Conservation (phyloP, 768 basidiomycete genomes). For the Macrolepiota dolichaula region DNA sequence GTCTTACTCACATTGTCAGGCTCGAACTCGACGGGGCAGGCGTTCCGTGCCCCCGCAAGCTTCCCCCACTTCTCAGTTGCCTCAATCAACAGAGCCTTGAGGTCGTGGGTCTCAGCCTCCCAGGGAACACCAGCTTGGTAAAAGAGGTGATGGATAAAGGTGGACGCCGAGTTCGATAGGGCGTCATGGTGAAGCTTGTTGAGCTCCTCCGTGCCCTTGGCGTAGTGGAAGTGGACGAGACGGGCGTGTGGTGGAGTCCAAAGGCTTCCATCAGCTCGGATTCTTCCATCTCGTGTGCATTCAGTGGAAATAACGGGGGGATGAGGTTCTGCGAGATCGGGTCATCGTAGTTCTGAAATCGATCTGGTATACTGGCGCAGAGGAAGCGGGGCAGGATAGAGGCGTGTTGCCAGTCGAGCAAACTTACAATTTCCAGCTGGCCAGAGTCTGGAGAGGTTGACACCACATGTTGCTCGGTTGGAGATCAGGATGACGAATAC, state of each 20-base stretch:
- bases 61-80: too few species aligned
- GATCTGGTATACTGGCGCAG: constrained; percentile 39
- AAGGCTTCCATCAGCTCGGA: constrained; percentile 32
- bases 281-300: constrained; percentile 37
- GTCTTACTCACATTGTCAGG: constrained; percentile 39
- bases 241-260: too few species aligned
- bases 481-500: constrained; percentile 54
- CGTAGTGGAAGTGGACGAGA: constrained; percentile 49
- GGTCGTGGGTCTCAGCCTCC: constrained; percentile 46
- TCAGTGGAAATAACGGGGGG: constrained; percentile 41
- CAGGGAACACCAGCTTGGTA: constrained; percentile 39
- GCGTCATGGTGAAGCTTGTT: constrained; percentile 41
- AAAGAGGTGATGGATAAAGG: constrained; percentile 37
- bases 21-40: too few species aligned
- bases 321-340: constrained; percentile 31
- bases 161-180: constrained; percentile 30
- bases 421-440: constrained; percentile 33
- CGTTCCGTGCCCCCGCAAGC: too few species aligned
- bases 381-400: constrained; percentile 52
- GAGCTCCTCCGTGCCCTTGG: constrained; percentile 38
- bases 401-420: constrained; percentile 56
- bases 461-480: constrained; percentile 46
- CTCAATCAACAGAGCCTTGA: too few species aligned
- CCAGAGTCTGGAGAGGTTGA: constrained; percentile 40
- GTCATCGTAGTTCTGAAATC: constrained; percentile 47